Percentiles rank a stretch among this genome's conserved stretches.
These are phyloP conservation scores for Misopates orontium DNA, from an alignment of 257 asterid genomes.

Conservation along the genomic window DNA sequence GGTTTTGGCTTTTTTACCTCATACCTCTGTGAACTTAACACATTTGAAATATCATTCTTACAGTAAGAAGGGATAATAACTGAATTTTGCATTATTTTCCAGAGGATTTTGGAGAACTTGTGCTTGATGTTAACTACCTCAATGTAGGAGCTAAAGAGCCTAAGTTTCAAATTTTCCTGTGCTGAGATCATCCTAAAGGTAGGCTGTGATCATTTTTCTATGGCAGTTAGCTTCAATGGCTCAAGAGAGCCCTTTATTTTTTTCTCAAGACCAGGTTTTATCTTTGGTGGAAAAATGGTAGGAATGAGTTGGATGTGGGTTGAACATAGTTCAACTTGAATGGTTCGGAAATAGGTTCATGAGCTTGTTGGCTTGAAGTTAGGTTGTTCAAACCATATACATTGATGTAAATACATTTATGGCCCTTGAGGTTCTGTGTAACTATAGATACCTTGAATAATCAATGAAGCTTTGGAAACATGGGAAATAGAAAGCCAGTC, in stretches of 20 bases:
- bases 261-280: neutral
- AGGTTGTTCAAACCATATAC: neutral
- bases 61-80: neutral
- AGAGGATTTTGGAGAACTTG: slow-evolving; percentile 88
- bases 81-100: slow-evolving; percentile 22
- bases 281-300: neutral
- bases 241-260: neutral
- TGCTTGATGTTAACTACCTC: slow-evolving; percentile 82
- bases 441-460: too few relatives aligned
- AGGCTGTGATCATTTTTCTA: slow-evolving; percentile 8
- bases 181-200: slow-evolving; percentile 53
- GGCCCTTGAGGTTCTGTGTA: too few relatives aligned
- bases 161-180: slow-evolving; percentile 62
- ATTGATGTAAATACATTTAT: too few relatives aligned
- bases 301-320: neutral
- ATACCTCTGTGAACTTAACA: slow-evolving; percentile 8
- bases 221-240: slow-evolving; percentile 2
- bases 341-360: neutral
- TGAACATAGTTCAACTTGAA: neutral
- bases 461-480: too few relatives aligned
- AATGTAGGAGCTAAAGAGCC: slow-evolving; percentile 61
- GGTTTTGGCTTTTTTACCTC: slow-evolving; percentile 38
- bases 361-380: neutral
- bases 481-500: too few relatives aligned
- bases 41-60: slow-evolving; percentile 7